Evolutionary conservation across 768 basidiomycete species (phyloP).

Genomic region (Suillus lakei): DNA sequence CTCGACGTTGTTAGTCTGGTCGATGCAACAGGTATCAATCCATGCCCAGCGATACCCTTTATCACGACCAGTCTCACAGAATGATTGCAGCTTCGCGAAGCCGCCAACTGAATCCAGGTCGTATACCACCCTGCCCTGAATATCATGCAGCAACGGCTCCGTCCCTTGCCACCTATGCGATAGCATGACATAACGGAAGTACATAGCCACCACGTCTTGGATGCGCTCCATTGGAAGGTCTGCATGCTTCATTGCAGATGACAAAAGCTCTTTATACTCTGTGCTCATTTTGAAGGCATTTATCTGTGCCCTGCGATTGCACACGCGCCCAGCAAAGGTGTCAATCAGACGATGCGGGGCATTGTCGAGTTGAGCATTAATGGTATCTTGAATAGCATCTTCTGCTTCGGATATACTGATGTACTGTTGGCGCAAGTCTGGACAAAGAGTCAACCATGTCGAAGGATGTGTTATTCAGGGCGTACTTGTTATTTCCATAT

Average conservation of each 20-base stretch:
- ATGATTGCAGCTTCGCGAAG: neutral
- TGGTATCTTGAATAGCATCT: neutral
- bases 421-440: neutral
- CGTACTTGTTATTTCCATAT: neutral
- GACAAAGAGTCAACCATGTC: neutral
- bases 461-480: neutral
- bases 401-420: neutral
- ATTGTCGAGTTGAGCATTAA: neutral
- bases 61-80: neutral
- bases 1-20: neutral
- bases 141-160: neutral
- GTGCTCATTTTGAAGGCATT: neutral
- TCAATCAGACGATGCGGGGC: neutral
- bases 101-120: neutral
- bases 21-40: neutral
- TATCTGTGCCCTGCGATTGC: neutral
- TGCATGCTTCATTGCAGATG: neutral
- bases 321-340: neutral
- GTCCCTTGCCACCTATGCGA: neutral
- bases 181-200: neutral
- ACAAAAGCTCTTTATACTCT: neutral
- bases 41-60: neutral
- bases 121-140: neutral
- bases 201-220: neutral
- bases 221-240: neutral